A percentile compares a stretch with the other conserved stretches of the same genome.
Evolutionary conservation across 495 filamentous ascomycete species (phyloP).

Genomic region (Daldinia grandis): DNA sequence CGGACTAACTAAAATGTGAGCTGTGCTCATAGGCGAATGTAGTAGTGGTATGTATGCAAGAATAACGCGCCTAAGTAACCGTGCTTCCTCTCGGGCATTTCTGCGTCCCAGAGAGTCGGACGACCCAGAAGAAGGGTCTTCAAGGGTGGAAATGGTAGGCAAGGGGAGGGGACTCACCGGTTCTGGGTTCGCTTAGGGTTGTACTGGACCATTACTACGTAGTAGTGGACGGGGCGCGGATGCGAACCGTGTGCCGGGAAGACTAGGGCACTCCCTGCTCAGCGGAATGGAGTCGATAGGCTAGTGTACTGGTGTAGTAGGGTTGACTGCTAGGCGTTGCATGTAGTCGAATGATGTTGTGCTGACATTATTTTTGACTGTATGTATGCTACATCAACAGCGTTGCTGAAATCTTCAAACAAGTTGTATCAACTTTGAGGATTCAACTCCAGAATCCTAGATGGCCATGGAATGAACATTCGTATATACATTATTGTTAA

Average conservation of each 20-base stretch:
- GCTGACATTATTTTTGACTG: slow-evolving; percentile 6
- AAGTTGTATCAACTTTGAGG: neutral
- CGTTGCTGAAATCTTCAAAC: neutral
- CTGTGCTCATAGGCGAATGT: slow-evolving; percentile 10
- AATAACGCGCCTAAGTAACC: slow-evolving; percentile 21
- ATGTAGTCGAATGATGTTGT: slow-evolving; percentile 30
- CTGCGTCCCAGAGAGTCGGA: slow-evolving; percentile 39
- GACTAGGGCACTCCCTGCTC: slow-evolving; percentile 26
- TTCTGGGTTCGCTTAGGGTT: slow-evolving; percentile 39
- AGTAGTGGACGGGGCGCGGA: slow-evolving; percentile 30
- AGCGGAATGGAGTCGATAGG: slow-evolving; percentile 22
- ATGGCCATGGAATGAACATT: neutral
- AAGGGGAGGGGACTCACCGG: slow-evolving; percentile 35
- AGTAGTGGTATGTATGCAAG: neutral
- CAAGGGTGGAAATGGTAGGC: slow-evolving; percentile 37
- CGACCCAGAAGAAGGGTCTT: slow-evolving; percentile 34
- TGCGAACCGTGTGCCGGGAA: slow-evolving; percentile 33
- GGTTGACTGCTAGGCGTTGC: slow-evolving; percentile 10
- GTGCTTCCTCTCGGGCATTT: slow-evolving; percentile 38
- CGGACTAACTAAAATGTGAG: slow-evolving; percentile 6
- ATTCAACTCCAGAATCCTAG: neutral
- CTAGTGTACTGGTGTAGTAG: slow-evolving; percentile 19
- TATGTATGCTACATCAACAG: neutral
- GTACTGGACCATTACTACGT: slow-evolving; percentile 32
- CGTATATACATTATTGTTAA: neutral